A percentile compares a stretch with the other conserved stretches of the same genome.
phyloP scores from a whole-genome alignment of 306 rosid genomes.

The Dryas alaskensis region DNA sequence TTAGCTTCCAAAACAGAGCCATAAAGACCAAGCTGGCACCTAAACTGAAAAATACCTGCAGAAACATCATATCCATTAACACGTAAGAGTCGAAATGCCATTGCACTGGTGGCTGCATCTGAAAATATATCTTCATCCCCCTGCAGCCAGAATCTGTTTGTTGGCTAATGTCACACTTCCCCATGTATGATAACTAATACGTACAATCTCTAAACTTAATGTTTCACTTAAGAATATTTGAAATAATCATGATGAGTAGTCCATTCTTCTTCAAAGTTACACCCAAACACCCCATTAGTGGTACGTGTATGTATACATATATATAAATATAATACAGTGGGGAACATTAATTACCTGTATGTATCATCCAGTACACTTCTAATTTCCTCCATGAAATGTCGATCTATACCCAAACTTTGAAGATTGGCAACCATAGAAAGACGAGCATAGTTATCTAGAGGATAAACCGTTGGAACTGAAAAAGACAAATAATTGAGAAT shows the following conservation, averaged over 20 bases:
- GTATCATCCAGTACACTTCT: conserved; percentile 64
- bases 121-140: conserved; percentile 63
- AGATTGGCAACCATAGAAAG: conserved; percentile 71
- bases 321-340: not conserved
- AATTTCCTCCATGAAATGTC: conserved; percentile 71
- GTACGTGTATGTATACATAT: conserved; percentile 4
- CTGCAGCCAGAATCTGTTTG: conserved; percentile 57
- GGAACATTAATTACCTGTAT: conserved; percentile 45
- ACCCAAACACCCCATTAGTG: conserved; percentile 10
- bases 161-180: conserved; percentile 10
- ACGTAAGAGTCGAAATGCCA: conserved; percentile 73
- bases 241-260: not conserved
- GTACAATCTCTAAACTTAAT: not conserved
- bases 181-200: conserved; percentile 6
- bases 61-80: conserved; percentile 70
- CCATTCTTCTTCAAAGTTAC: not conserved
- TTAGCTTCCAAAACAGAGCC: not conserved
- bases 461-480: conserved; percentile 78
- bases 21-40: conserved; percentile 23
- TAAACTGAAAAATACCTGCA: conserved; percentile 36
- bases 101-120: conserved; percentile 67
- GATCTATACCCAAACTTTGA: conserved; percentile 64
- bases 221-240: not conserved
- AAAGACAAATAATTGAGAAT: not conserved
- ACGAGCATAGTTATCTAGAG: conserved; percentile 61